Base-by-base conservation (phyloP, 192 early-diverging fungal genomes). In the Dispira parvispora region DNA sequence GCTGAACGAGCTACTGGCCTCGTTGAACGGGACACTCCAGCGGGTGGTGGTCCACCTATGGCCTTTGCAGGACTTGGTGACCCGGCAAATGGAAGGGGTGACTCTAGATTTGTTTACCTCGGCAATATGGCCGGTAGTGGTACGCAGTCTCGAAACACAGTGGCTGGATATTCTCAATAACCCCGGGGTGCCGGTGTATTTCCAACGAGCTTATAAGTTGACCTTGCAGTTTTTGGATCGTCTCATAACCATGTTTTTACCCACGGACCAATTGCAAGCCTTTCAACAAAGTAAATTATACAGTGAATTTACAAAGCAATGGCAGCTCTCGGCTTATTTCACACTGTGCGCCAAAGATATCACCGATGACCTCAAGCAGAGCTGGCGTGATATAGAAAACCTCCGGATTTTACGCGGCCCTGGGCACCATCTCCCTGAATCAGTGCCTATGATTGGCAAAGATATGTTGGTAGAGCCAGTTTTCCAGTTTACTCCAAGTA, bases 271-370 rank as follows among this genome's bases (percentile, higher is more conserved):
- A 32, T 14, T 8, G 14, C 16, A 8, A 10, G 43, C 16, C n/a
- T 61, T 61, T 38, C 28, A 3, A 0, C 43, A 25, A n/a, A 11
- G 38, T 14, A 21, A 5, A n/a, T 25, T n/a, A 13, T 61, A 61
- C 26, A 32, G 58, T n/a, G 43, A 44, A 42, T 61, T 61, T 45
- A n/a, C n/a, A 11, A 61, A 44, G 20, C n/a, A 20, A 38, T 61
- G 58, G 58, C 58, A 61, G 58, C 18, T 45, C 16, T 21, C 28
- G 0, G 26, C 58, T 14, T 61, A 61, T 61, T 61, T 61, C 42
- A 61, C 26, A n/a, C 43, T 61, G 11, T 21, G 58, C 9, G 28
- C 58, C 9, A 61, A 43, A 11, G 42, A 61, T 11, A 25, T 44
- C 11, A 14, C 9, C 0, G 23, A 23, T 20, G n/a, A 20, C 49